Evolutionary conservation across 108 stramenopile genomes (phyloP).

Genomic region (Epipyxis sp.): DNA sequence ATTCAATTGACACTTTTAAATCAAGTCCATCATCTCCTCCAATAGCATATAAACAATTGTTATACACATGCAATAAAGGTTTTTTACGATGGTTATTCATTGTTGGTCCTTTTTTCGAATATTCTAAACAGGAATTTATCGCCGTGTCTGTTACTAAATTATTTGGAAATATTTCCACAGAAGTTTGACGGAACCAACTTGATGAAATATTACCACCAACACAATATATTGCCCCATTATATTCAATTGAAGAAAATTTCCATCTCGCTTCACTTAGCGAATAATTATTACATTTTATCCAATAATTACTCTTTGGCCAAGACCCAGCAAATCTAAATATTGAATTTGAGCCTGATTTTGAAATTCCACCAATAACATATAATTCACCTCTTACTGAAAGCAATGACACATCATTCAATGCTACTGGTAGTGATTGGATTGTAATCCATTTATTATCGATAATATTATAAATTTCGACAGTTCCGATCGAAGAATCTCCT

Average conservation of each 20-base stretch:
- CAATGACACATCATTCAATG: not conserved
- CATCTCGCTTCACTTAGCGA: not conserved
- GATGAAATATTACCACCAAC: not conserved
- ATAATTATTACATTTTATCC: not conserved
- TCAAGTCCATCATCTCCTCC: slow-evolving; percentile 15
- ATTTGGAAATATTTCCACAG: not conserved
- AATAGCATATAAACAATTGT: not conserved
- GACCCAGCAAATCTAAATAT: not conserved
- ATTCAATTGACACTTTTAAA: not conserved
- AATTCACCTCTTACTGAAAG: not conserved
- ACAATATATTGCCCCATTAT: not conserved
- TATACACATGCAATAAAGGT: not conserved
- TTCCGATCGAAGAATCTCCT: not conserved
- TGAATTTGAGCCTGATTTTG: not conserved
- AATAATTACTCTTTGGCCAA: not conserved
- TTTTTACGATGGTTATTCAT: not conserved
- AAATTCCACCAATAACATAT: not conserved
- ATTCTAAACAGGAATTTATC: too few relatives aligned
- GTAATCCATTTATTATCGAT: not conserved
- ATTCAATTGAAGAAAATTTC: not conserved
- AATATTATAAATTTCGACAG: not conserved
- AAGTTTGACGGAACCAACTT: not conserved
- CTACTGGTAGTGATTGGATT: not conserved
- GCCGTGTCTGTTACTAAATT: not conserved
- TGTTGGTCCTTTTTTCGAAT: not conserved